Evolutionary conservation across 1,139 yeast species (phyloP), one percentile per base, ranked within the genome.

Genomic region (Yamadazyma pseudoaaseri): DNA sequence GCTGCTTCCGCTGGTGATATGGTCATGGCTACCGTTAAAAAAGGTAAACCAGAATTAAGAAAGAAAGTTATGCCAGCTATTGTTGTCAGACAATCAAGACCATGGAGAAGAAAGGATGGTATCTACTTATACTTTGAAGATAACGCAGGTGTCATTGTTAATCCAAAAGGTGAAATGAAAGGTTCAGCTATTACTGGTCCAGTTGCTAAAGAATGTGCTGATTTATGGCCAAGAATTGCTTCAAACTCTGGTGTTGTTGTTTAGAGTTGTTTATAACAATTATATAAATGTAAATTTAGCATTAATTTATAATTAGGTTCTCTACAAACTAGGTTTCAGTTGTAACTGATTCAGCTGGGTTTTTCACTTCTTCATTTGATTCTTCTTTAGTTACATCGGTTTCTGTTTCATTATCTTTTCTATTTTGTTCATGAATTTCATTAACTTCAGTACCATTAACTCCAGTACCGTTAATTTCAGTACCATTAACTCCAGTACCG

Each of bases 41-140:
- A 94, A 82, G 99, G 99, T 86, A 94, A 94, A 90, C 99, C 99
- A 71, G 99, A 94, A 78, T 89, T 94, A 75, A 90, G 99, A 85
- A 94, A 94, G 96, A 94, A 94, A 84, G 97, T 94, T 58, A 90
- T 94, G 97, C 98, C 97, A 73, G 98, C 98, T 63, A 89, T 94
- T 60, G 97, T 94, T 64, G 86, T 94, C 58, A 92, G 99, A 80
- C 99, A 94, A 81, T 77, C 98, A 56, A 92, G 92, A 82, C 94
- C 99, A 60, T 94, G 99, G 99, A 90, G 99, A 90, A 87, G 99
- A 86, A 89, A 84, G 83, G 99, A 94, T 68, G 99, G 99, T 86
- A 86, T 89, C 64, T 94, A 73, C 89, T 87, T 94, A 72, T 94
- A 94, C 90, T 94, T 94, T 63, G 99, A 94, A 83, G 99, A 94